phyloP scores from a whole-genome alignment of 257 asterid genomes.

The Scutellaria minor region DNA sequence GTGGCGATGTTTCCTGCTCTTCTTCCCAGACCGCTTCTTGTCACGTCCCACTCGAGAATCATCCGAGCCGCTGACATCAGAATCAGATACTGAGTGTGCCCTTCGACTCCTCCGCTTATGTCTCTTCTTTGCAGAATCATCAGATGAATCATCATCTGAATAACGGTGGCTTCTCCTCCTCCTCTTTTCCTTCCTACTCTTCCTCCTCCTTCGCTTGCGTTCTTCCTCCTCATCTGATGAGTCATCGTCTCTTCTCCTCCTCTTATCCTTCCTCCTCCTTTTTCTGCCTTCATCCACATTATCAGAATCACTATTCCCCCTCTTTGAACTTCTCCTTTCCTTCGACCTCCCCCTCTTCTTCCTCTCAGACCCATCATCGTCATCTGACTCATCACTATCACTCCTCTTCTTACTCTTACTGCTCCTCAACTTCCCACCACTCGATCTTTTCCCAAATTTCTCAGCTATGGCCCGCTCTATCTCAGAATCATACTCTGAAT shows the following conservation, averaged over 20 bases:
- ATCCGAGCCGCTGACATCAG: constrained; percentile 58
- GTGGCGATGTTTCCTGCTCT: constrained; percentile 58
- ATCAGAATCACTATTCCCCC: constrained; percentile 45
- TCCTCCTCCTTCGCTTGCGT: constrained; percentile 50
- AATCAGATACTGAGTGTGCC: constrained; percentile 49
- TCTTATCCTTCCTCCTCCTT: constrained; percentile 49
- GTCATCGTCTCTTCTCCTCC: constrained; percentile 60
- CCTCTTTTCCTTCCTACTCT: constrained; percentile 67
- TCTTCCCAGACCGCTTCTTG: constrained; percentile 72
- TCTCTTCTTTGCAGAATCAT: constrained; percentile 56
- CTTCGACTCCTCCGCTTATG: constrained; percentile 65
- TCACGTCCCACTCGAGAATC: constrained; percentile 77
- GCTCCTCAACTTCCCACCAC: constrained; percentile 42
- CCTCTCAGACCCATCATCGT: constrained; percentile 40
- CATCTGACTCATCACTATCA: constrained; percentile 50
- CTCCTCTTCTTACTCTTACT: constrained; percentile 44
- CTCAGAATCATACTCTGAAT: constrained; percentile 82
- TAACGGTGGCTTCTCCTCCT: constrained; percentile 66
- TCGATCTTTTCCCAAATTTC: constrained; percentile 51
- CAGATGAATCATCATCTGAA: constrained; percentile 56
- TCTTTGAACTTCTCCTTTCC: constrained; percentile 61
- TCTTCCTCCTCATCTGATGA: constrained; percentile 57
- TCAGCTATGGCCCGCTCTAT: constrained; percentile 70
- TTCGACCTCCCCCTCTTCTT: constrained; percentile 57
- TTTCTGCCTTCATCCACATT: constrained; percentile 62